Evolutionary conservation across 129 eudicot genomes (phyloP).

Genomic region (Ambrosia trifida): DNA sequence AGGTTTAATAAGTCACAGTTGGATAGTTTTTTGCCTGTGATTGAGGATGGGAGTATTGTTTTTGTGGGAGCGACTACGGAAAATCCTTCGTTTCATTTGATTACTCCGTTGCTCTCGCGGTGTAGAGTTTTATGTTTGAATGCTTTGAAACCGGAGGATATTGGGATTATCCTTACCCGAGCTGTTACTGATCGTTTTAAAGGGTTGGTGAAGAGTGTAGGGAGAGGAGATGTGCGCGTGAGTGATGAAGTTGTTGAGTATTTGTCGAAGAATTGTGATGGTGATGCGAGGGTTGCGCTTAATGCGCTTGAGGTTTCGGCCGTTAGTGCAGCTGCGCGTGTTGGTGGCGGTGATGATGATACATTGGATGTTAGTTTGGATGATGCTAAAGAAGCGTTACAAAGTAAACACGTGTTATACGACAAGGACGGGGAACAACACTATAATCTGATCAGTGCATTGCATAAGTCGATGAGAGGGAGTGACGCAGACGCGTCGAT

Average conservation of each 20-base stretch:
- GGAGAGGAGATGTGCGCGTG: slow-evolving; percentile 30
- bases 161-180: slow-evolving; percentile 47
- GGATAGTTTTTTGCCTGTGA: slow-evolving; percentile 85
- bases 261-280: slow-evolving; percentile 66
- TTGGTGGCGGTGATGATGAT: neutral
- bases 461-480: slow-evolving; percentile 92
- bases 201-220: slow-evolving; percentile 48
- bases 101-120: slow-evolving; percentile 81
- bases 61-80: slow-evolving; percentile 94
- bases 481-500: slow-evolving; percentile 81
- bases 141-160: slow-evolving; percentile 51
- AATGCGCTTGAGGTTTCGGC: slow-evolving; percentile 77
- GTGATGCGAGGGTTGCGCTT: slow-evolving; percentile 88
- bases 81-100: slow-evolving; percentile 87
- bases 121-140: slow-evolving; percentile 70
- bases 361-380: slow-evolving; percentile 29
- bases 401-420: slow-evolving; percentile 80
- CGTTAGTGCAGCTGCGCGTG: slow-evolving; percentile 49
- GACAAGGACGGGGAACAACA: slow-evolving; percentile 84
- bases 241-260: slow-evolving; percentile 47
- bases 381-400: slow-evolving; percentile 81
- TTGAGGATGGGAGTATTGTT: slow-evolving; percentile 82
- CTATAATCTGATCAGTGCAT: slow-evolving; percentile 83
- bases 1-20: slow-evolving; percentile 90
- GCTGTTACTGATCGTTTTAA: slow-evolving; percentile 51